Percentiles rank a stretch among this genome's conserved stretches.
Evolutionary conservation across 306 rosid species (phyloP).

Genomic region (Astragalus membranaceus): DNA sequence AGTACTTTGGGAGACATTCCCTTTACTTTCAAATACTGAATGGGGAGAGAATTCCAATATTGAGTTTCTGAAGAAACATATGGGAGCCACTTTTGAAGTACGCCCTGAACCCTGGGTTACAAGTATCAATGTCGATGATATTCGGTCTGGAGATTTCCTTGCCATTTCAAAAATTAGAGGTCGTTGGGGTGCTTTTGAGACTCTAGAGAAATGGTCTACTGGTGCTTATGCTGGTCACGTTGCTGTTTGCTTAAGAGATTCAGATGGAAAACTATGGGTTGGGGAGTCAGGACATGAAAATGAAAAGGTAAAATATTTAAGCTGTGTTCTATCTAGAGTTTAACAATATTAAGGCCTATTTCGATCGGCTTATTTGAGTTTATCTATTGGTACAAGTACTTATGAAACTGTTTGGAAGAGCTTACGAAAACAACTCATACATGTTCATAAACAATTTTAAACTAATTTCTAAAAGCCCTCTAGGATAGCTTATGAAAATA

Average conservation of each 20-base stretch:
- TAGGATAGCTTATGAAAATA: no score
- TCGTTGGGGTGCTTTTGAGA: slow-evolving; percentile 97
- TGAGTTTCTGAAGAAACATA: slow-evolving; percentile 66
- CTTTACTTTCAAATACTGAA: slow-evolving; percentile 75
- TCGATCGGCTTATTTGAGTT: neutral
- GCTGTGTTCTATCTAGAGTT: no score
- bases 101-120: slow-evolving; percentile 93
- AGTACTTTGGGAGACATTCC: slow-evolving; percentile 84
- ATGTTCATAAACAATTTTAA: neutral
- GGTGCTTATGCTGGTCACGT: slow-evolving; percentile 92
- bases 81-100: slow-evolving; percentile 69
- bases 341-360: neutral
- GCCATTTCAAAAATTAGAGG: slow-evolving; percentile 94
- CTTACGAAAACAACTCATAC: no score
- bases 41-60: slow-evolving; percentile 88
- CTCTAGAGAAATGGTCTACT: slow-evolving; percentile 91
- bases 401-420: no score
- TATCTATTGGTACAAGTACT: neutral
- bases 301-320: no score
- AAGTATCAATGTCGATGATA: slow-evolving; percentile 55
- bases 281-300: slow-evolving; percentile 93
- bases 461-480: no score
- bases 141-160: slow-evolving; percentile 94
- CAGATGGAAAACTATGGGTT: slow-evolving; percentile 87
- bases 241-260: slow-evolving; percentile 88